These are phyloP conservation scores for Penicillium concentricum DNA, from an alignment of 2,329 filamentous ascomycete species.

Conservation along the genomic window DNA sequence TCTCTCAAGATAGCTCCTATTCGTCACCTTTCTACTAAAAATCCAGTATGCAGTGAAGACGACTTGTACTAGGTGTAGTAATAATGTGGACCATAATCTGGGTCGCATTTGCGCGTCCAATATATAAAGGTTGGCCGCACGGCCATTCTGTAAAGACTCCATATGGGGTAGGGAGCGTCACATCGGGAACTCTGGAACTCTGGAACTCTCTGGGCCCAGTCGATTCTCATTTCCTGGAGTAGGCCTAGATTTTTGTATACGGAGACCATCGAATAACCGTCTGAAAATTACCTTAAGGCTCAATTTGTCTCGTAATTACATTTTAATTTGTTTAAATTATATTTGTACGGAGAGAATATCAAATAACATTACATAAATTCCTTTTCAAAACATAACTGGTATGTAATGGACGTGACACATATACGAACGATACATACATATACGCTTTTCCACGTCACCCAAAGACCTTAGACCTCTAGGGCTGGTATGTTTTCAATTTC, in stretches of 20 bases:
- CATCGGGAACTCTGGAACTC: background rate
- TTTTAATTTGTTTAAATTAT: background rate
- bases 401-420: background rate
- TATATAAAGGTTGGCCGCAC: constrained; percentile 13
- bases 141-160: constrained; percentile 3
- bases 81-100: background rate
- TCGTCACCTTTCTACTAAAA: background rate
- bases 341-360: background rate
- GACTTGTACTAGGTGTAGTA: too few species aligned
- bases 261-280: too few species aligned
- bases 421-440: constrained; percentile 9
- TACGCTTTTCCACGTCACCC: constrained; percentile 4
- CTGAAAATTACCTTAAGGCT: too few species aligned
- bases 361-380: too few species aligned
- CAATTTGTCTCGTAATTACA: too few species aligned
- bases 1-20: background rate
- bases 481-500: constrained; percentile 11
- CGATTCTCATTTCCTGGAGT: background rate
- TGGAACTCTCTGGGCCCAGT: background rate
- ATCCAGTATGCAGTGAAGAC: too few species aligned
- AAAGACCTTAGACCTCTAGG: constrained; percentile 5
- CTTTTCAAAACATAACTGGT: background rate
- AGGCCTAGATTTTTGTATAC: too few species aligned
- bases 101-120: constrained; percentile 13
- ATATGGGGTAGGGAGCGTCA: constrained; percentile 8